Base-by-base conservation (phyloP, 2,329 filamentous ascomycete genomes). In the Penicillium sp. region DNA sequence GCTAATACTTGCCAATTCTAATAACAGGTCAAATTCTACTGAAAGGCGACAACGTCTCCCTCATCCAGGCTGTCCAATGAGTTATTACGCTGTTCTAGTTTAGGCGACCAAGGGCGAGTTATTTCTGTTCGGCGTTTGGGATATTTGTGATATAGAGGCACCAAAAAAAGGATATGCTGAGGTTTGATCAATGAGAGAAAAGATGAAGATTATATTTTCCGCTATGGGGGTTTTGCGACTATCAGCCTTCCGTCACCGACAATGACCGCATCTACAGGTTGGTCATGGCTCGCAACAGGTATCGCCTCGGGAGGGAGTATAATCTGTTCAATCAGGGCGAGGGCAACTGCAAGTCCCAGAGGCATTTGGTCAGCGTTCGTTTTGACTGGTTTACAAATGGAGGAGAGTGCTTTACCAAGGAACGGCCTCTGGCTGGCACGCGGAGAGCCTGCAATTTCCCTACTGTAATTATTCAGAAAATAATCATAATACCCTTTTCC, bases 401-500 rank as follows among this genome's bases (percentile, higher is more conserved):
- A 20, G 33, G 30, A 35, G 55, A 35, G 7, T 79, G 21, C 16
- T 35, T 76, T 74, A 86, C 83, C 81, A 64, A 85, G 80, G 75
- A 81, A 79, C 64, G 82, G 83, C 76, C 81, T 83, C 62, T 71
- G 72, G 49, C 65, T 59, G 61, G 62, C 65, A 56, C 61, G 62
- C 65, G 66, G 63, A 62, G 60, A 65, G 62, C 60, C 65, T 62
- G 60, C 65, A 47, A 65, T 64, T 65, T 72, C 71, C 71, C 73
- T 71, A 72, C 81, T 71, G 81, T 92, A 96, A 64, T 87, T 84
- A 66, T 87, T 84, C 68, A 99, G 76, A 73, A 96, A 99, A 72
- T 86, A 89, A 77, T 99, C 94, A 79, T 99, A 99, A 76, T 96
- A 99, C 30, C 94, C 94, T 73, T 91, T 96, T 56, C 94, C 94